Evolutionary conservation across 2,329 filamentous ascomycete species (phyloP), one percentile per base, ranked within the genome.

Genomic region (Aspergillus sclerotialis): DNA sequence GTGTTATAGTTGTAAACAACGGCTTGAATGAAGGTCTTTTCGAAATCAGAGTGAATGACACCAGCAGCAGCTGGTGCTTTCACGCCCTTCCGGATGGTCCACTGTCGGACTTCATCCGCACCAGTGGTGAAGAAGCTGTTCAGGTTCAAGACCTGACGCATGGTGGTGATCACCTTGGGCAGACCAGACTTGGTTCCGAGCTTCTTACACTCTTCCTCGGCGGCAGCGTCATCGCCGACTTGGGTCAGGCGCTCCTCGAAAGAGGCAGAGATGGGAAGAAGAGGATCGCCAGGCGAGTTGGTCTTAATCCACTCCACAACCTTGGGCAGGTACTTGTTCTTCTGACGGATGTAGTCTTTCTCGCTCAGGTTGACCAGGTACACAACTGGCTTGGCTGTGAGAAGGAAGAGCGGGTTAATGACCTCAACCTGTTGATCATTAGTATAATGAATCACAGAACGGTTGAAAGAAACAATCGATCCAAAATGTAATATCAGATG

Each of bases 21-120:
- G 44, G 75, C 84, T 69, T 98, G 93, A 53, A 98, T 98, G 61
- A 98, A 98, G 0, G 93, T 98, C 80, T 98, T 98, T 67, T 98
- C 92, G 49, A 98, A 96, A 62, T 98, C 92, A 55, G 30, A 86
- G 69, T 98, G 92, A 50, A 98, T 98, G 44, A 98, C 92, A 74
- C 92, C 92, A 24, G 92, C 92, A 30, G 92, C 92, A 58, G 93
- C 84, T 12, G 92, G 92, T n/a, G 92, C 92, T 73, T 98, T 98
- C 59, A 83, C 94, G 51, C 88, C 89, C 56, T 85, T 89, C 39
- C 92, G 80, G 60, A 98, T 87, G 16, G 92, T 98, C 93, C 92
- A 98, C 70, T 98, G 92, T 53, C 92, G 79, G 46, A 98, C 92
- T 70, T 98, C 92, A 60, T 98, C 93, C 15, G 88, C 68, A 55